Percentiles rank a stretch among this genome's conserved stretches.
Evolutionary conservation across 192 early-diverging fungal genomes (phyloP).

Genomic region (Entophlyctis luteolus): DNA sequence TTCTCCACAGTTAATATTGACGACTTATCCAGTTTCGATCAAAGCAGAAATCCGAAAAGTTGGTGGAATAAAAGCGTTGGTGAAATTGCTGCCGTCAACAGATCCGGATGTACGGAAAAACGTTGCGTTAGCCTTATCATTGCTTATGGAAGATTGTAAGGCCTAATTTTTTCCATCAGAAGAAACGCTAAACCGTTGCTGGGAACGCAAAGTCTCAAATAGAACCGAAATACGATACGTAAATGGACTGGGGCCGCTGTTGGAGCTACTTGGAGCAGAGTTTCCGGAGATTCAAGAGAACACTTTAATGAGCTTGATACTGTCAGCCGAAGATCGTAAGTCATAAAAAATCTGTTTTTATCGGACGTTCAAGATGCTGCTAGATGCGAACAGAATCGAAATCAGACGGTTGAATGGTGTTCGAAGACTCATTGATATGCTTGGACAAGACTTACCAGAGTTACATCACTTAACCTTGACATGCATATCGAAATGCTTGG

Average conservation of each 20-base stretch:
- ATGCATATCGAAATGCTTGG: constrained; percentile 45
- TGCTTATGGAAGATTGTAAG: constrained; percentile 52
- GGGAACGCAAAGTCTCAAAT: constrained; percentile 32
- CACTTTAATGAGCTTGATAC: constrained; percentile 40
- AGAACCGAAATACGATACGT: constrained; percentile 48
- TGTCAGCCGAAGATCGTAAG: constrained; percentile 47
- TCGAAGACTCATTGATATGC: constrained; percentile 42
- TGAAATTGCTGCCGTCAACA: constrained; percentile 44
- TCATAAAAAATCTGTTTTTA: background rate
- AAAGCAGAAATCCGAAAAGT: constrained; percentile 50
- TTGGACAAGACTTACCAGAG: constrained; percentile 37
- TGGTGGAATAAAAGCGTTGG: constrained; percentile 51
- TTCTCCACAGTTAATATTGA: background rate
- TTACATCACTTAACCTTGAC: constrained; percentile 42
- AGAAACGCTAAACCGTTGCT: background rate
- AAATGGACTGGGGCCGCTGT: constrained; percentile 41
- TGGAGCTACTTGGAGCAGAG: constrained; percentile 46
- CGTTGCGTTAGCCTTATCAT: constrained; percentile 40
- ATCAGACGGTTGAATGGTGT: constrained; percentile 45
- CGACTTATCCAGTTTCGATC: constrained; percentile 34
- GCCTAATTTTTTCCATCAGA: background rate
- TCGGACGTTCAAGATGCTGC: background rate
- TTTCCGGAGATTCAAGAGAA: constrained; percentile 51
- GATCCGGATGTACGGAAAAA: constrained; percentile 61
- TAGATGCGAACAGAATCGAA: constrained; percentile 47